These are phyloP conservation scores for Perilla frutescens DNA, from an alignment of 257 asterid genomes.

Conservation along the genomic window DNA sequence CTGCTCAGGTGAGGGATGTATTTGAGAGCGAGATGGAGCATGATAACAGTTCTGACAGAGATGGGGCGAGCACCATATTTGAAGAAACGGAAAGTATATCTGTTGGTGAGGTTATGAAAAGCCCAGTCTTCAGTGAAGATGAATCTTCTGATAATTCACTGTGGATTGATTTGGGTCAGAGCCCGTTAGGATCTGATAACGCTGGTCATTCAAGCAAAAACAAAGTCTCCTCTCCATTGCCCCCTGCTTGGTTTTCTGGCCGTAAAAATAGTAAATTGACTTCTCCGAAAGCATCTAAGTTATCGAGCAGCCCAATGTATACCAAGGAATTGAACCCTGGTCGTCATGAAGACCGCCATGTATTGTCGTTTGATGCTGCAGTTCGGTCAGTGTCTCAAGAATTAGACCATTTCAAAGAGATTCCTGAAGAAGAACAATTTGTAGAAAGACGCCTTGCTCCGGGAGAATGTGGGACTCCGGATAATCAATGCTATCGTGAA, in stretches of 20 bases:
- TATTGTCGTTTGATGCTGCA: constrained; percentile 89
- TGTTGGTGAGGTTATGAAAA: constrained; percentile 93
- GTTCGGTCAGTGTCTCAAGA: constrained; percentile 89
- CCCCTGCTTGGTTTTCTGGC: constrained; percentile 88
- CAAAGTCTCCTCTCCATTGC: constrained; percentile 71
- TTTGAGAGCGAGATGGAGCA: constrained; percentile 93
- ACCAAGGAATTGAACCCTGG: constrained; percentile 61
- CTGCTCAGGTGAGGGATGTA: constrained; percentile 96
- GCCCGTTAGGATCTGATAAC: constrained; percentile 76
- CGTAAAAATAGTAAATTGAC: constrained; percentile 61
- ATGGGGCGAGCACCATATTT: constrained; percentile 92
- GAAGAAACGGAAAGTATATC: constrained; percentile 94
- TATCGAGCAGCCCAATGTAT: constrained; percentile 68
- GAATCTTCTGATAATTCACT: constrained; percentile 94
- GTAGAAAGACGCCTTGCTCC: constrained; percentile 36
- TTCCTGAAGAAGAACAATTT: constrained; percentile 63
- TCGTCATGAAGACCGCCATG: constrained; percentile 51
- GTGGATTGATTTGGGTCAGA: constrained; percentile 98
- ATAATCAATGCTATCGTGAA: constrained; percentile 49
- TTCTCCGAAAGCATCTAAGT: constrained; percentile 73
- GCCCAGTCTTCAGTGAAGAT: constrained; percentile 96
- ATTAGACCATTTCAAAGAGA: constrained; percentile 66
- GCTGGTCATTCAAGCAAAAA: constrained; percentile 62
- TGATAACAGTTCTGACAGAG: constrained; percentile 87
- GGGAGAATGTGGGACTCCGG: constrained; percentile 43